Base-by-base conservation (phyloP, 768 basidiomycete species). In the Trametes villosa region DNA sequence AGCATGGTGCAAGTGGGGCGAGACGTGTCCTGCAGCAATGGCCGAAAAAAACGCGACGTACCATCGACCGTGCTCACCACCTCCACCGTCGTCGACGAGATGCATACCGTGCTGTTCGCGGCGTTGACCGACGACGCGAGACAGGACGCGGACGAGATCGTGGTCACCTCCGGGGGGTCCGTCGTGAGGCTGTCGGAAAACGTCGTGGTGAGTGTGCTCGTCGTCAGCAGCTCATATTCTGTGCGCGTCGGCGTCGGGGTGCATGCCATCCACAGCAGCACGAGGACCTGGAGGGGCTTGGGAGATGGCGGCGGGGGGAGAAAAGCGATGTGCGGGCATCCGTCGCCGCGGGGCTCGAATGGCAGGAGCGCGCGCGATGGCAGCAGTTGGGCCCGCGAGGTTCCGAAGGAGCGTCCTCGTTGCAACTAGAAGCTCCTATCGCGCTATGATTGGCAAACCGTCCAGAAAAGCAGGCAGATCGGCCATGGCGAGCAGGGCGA, bases 161-260 rank as follows among this genome's bases (percentile, higher is more conserved):
- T 78, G 24, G 77, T 75, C n/a, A 73, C 17, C 18, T 70, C 70
- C 6, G 71, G 67, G 11, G 74, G 74, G 42, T 60, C 54, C n/a
- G 69, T 75, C 26, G 74, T 72, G 12, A 72, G 51, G 54, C 75
- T 76, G 26, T 69, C 70, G 9, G 77, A 76, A 57, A 72, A 73
- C 9, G 76, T 76, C 6, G 78, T 81, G 17, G 74, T 70, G 6
- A 72, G 53, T 20, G 65, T 68, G 24, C 74, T 74, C 3, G 75
- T 71, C 9, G 75, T 76, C 64, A 79, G 30, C 6, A 75, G 68
- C 44, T 70, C 72, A 59, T 78, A 81, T 44, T 71, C 70, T 5
- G 82, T 82, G 64, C 71, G 71, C 8, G 81, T 82, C 46, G 82
- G 76, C 50, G 74, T 70, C 22, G 79, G 69, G 36, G 69, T 69